These are phyloP conservation scores for Dendrocalamus sinicus DNA, from an alignment of 176 grass and related monocot genomes.

Conservation along the genomic window DNA sequence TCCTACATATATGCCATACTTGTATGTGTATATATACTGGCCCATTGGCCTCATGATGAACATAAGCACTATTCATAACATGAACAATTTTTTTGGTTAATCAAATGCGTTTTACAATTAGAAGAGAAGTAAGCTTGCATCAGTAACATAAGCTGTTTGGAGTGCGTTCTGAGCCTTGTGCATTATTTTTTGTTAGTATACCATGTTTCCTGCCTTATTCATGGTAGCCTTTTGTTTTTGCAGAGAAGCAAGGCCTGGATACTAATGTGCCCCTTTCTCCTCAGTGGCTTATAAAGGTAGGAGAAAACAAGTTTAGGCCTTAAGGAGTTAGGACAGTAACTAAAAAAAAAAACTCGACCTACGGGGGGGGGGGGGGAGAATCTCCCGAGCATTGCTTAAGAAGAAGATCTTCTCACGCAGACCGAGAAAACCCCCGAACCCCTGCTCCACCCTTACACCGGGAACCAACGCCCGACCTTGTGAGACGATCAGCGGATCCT, in stretches of 20 bases:
- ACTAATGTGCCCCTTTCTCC: slow-evolving; percentile 92
- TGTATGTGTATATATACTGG: too few species aligned
- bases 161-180: background rate
- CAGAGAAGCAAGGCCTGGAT: slow-evolving; percentile 75
- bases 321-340: slow-evolving; percentile 2
- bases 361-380: too few species aligned
- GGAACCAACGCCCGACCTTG: too few species aligned
- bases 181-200: slow-evolving; percentile 15
- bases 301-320: slow-evolving; percentile 55
- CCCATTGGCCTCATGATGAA: too few species aligned
- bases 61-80: too few species aligned
- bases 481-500: too few species aligned
- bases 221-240: slow-evolving; percentile 37
- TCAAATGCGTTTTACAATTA: background rate
- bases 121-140: background rate
- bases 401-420: too few species aligned
- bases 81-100: background rate
- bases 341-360: too few species aligned
- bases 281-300: slow-evolving; percentile 96
- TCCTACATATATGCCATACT: too few species aligned
- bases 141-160: background rate
- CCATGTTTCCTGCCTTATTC: slow-evolving; percentile 15
- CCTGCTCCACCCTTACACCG: too few species aligned
- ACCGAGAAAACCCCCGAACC: too few species aligned
- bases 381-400: too few species aligned